Evolutionary conservation across 2,329 filamentous ascomycete species (phyloP), one percentile per base, ranked within the genome.

Genomic region (Paramyrothecium roridum): DNA sequence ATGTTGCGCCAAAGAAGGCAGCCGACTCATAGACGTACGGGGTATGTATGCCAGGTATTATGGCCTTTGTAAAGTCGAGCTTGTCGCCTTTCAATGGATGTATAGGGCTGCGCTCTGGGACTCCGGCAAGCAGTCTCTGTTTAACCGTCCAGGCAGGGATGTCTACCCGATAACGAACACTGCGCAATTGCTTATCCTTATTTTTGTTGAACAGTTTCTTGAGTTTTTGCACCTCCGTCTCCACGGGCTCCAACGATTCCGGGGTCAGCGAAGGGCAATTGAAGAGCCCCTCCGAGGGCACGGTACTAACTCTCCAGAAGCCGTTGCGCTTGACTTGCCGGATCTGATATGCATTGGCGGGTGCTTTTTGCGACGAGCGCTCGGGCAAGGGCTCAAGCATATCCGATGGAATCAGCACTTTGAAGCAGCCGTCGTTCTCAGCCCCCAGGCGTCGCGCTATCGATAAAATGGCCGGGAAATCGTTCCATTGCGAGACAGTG

Each of bases 11-110:
- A 50, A 74, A 74, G 53, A 70, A 55, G 23, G 70, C 65, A 0
- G 68, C 72, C 17, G 72, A 74, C 56, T 74, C 72, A 55, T 74
- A 74, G 3, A 74, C 72, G 52, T 74, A 74, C 2, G 72, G 72
- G 2, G 72, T 74, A 53, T 74, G 72, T 12, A 74, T 73, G 45
- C 72, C 72, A 1, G 72, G 72, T 7, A 74, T 73, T 34, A 73
- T 64, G 51, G 71, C 72, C 53, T 65, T 71, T 8, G 72, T 74
- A 40, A 60, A 54, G 54, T 74, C 70, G 45, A 74, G 59, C 48
- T 67, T 67, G 61, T 74, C 72, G 26, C 72, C 72, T 22, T 67
- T 67, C 23, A 74, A 54, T 10, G 72, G 72, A 51, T 74, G 67
- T 23, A 74, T 72, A 1, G 72, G 71, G 30, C 72, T 74, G 52